phyloP scores from a whole-genome alignment of 2,329 filamentous ascomycete species.

The Fusarium proliferatum region DNA sequence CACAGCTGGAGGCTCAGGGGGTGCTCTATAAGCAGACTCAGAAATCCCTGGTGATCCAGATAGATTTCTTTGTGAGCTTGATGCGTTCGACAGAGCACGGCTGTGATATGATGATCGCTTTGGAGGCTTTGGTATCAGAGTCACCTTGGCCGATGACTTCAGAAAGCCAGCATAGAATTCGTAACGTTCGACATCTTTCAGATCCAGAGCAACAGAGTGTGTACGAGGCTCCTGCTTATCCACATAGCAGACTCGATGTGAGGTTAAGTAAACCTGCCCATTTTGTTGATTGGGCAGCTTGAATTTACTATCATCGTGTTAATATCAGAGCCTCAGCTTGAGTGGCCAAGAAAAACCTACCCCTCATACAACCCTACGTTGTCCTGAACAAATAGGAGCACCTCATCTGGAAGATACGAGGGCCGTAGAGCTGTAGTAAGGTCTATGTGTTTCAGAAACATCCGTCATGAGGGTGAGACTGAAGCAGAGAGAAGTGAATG shows the following conservation, averaged over 20 bases:
- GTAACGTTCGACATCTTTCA: slow-evolving; percentile 90
- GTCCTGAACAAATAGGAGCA: slow-evolving; percentile 95
- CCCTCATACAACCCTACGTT: slow-evolving; percentile 97
- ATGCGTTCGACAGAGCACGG: slow-evolving; percentile 60
- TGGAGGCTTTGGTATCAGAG: slow-evolving; percentile 81
- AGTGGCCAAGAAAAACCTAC: slow-evolving; percentile 62
- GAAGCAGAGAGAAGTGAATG: slow-evolving; percentile 8
- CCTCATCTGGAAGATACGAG: slow-evolving; percentile 91
- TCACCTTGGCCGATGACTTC: slow-evolving; percentile 95
- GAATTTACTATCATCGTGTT: slow-evolving; percentile 74
- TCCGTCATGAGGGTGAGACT: slow-evolving; percentile 70
- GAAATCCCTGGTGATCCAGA: slow-evolving; percentile 59
- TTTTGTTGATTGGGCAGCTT: slow-evolving; percentile 95
- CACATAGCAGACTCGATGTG: slow-evolving; percentile 94
- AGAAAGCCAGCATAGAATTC: slow-evolving; percentile 95
- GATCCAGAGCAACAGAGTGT: slow-evolving; percentile 84
- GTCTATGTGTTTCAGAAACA: slow-evolving; percentile 97
- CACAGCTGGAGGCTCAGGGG: slow-evolving; percentile 56
- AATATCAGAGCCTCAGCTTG: slow-evolving; percentile 13
- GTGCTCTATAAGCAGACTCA: slow-evolving; percentile 56
- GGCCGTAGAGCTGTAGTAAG: slow-evolving; percentile 96
- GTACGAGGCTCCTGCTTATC: slow-evolving; percentile 87
- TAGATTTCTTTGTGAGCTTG: slow-evolving; percentile 58
- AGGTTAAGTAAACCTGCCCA: slow-evolving; percentile 95
- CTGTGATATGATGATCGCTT: slow-evolving; percentile 72